Evolutionary conservation across 23 red algal species (phyloP), one percentile per base, ranked within the genome.

Genomic region (Pyropia yezoensis): DNA sequence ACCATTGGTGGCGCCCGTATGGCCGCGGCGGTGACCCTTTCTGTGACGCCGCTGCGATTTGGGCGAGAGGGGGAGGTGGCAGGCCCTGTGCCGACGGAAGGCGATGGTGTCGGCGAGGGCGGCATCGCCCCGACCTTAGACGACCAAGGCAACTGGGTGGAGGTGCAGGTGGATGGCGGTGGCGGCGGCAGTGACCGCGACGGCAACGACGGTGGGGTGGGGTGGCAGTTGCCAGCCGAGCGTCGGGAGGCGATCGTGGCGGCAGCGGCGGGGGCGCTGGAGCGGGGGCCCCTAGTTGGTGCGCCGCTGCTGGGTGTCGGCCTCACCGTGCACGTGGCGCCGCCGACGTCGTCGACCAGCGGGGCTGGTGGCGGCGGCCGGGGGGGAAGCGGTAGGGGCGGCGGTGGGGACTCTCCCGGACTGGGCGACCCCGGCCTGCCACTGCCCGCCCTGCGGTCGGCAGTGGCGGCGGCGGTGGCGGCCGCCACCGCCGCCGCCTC

Each of bases 281-380:
- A 73, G 23, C 70, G 78, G 14, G 83, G 83, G 21, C 75, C 74
- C 32, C 52, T 82, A n/a, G 26, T 83, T 28, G 82, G 90, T 7
- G 28, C 32, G 28, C 71, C 84, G 7, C 21, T 82, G 39, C 55
- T 63, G 23, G 78, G 74, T 1, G 53, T 76, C 17, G 53, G 61
- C 15, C 76, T 75, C 20, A 55, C 67, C 18, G 73, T 84, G 17
- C 65, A 33, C 33, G 32, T 61, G 33, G 51, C 75, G 5, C 50
- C 55, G 55, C 27, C 70, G 19, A 17, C 33, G 24, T 18, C 25
- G 34, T 20, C 54, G 15, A 0, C 61, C 18, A 49, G 75, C 63
- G 13, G 51, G 2, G 15, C 11, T 18, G 65, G 69, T 24, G 9
- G 27, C 25, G 63, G 57, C 26, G 69, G 58, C 28, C 27, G 28